Base-by-base conservation (phyloP, 768 basidiomycete species). In the Omphalotus guepiniiformis region DNA sequence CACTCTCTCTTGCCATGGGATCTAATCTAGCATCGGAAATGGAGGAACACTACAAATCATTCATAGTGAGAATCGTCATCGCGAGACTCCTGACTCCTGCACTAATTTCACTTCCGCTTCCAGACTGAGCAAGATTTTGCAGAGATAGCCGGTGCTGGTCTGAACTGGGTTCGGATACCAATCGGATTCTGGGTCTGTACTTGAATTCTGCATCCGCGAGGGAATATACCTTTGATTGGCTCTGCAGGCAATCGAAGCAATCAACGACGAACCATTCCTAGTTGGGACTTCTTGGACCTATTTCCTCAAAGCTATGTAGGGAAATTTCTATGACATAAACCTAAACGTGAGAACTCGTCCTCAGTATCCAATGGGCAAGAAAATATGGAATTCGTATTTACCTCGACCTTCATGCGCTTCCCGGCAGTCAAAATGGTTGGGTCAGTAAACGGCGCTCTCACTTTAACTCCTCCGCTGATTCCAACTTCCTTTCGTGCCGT, bases 41-140 rank as follows among this genome's bases (percentile, higher is more conserved):
- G 52, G 83, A 85, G 59, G 69, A 83, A 32, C 92, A 94, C 62
- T 93, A 94, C 61, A 73, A 77, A 39, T 90, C 87, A 2, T 94
- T 93, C 61, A 82, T 93, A 53, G 85, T 89, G 60, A 56, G 85
- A 72, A 13, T 26, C 8, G n/a, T 4, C 7, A 5, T 21, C 28
- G 28, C 5, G 7, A 2, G 32, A 7, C 19, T 39, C 12, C 19
- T 5, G 38, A 55, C 18, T 11, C 21, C 46, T 38, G 6, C 4
- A 15, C 22, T 13, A 29, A 22, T 22, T 26, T 32, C 7, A 13
- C 19, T 21, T n/a, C 3, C 28, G 7, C 35, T 6, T 1, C 21
- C n/a, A 93, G 88, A 93, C 92, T 40, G 93, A 95, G 63, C 70
- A 88, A 67, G 93, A 95, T 67, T 82, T 94, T 51, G 92, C 92